These are phyloP conservation scores for Lablab purpureus DNA, from an alignment of 306 rosid genomes.

Conservation along the genomic window DNA sequence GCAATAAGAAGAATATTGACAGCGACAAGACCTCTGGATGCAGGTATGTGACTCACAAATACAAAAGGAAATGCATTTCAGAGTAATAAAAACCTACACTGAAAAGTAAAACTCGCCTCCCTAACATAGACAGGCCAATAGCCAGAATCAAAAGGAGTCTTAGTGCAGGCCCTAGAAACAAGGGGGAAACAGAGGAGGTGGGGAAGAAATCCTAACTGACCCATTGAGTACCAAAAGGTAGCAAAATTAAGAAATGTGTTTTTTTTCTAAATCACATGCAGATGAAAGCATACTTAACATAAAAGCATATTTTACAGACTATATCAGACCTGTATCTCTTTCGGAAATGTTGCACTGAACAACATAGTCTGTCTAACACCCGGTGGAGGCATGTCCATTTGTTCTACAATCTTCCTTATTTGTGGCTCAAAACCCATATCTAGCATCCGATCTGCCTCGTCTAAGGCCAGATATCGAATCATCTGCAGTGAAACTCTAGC, in stretches of 20 bases:
- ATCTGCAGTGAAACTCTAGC: conserved; percentile 79
- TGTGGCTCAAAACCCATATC: conserved; percentile 91
- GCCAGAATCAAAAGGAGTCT: not conserved
- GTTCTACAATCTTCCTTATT: conserved; percentile 77
- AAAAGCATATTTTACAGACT: conserved; percentile 5
- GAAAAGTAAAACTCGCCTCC: not conserved
- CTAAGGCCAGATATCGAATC: conserved; percentile 79
- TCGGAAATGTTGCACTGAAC: conserved; percentile 84
- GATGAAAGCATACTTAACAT: conserved; percentile 21
- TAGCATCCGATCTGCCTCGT: conserved; percentile 84
- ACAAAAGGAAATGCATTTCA: not conserved
- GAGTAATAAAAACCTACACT: not conserved
- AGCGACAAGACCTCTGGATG: not conserved
- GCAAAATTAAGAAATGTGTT: not conserved
- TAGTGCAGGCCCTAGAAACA: not conserved
- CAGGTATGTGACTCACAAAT: conserved; percentile 13
- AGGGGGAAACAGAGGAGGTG: not conserved
- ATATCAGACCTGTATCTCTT: conserved; percentile 73
- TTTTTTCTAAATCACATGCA: not conserved
- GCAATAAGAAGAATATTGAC: not conserved
- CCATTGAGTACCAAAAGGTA: not conserved
- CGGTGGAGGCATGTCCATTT: conserved; percentile 84
- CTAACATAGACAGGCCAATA: not conserved
- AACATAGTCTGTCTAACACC: conserved; percentile 82
- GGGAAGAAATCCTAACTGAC: not conserved